Base-by-base conservation (phyloP, 75 land plant species). In the Pinus taeda region DNA sequence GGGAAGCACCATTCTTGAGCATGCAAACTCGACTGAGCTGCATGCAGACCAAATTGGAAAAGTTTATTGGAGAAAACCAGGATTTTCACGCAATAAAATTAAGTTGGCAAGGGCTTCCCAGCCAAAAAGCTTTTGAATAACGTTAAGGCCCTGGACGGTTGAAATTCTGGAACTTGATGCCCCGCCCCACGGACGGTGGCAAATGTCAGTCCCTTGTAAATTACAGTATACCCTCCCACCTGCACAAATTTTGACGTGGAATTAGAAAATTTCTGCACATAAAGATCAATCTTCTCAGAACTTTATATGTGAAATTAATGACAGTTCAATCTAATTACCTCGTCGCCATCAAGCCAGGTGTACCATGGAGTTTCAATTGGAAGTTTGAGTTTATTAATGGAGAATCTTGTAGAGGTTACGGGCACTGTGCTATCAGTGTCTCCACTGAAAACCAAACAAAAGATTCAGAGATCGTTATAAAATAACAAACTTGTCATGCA, bases 121-220 rank as follows among this genome's bases (percentile, higher is more conserved):
- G 55, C 55, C 55, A 49, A 49, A 9, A 49, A 12, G 84, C 86
- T 49, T 49, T 8, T 9, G 12, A 49, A 49, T 12, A 49, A 49
- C 12, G 55, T 49, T 8, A 49, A 49, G 0, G 55, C 55, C 55
- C 55, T 49, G 1, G 55, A 49, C 0, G 55, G 55, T 5, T 80
- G 86, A 42, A 86, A 77, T 29, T 79, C 76, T 1, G 93, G 93
- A 58, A 89, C 93, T 71, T 84, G 81, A 76, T 91, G 93, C 9
- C 93, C 93, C 4, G 89, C 93, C 24, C 93, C 93, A 37, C 91
- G 74, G 7, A 91, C 78, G 3, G 93, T 91, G 4, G 81, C 91
- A 21, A 89, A 77, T 13, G 89, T 86, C 36, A 90, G 59, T 2
- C 81, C 77, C 57, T 91, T 75, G 65, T 88, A 88, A 26, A 76